These are phyloP conservation scores for Pholiota molesta DNA, from an alignment of 768 basidiomycete species.

Conservation along the genomic window DNA sequence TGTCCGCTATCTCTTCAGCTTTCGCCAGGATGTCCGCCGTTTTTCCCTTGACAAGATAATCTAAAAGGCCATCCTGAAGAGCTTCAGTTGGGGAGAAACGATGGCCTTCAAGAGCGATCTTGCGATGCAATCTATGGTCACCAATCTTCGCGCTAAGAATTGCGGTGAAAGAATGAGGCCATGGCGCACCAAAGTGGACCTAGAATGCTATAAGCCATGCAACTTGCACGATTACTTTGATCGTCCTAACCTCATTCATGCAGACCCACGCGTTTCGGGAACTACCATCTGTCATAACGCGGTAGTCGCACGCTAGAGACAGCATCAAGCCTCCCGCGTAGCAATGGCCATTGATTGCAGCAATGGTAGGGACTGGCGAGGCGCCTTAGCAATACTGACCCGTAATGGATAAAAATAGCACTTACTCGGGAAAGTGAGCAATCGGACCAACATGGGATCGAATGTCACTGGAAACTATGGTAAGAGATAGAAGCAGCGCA, in stretches of 20 bases:
- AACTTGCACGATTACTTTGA: neutral
- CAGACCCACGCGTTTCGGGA: constrained; percentile 81
- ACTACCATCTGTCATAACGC: constrained; percentile 84
- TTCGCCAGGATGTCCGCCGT: constrained; percentile 62
- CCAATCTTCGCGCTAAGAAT: constrained; percentile 69
- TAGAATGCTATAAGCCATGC: constrained; percentile 26
- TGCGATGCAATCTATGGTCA: constrained; percentile 59
- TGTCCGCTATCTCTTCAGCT: constrained; percentile 64
- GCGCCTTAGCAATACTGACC: neutral
- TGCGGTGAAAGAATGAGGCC: constrained; percentile 73
- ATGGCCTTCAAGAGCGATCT: constrained; percentile 80
- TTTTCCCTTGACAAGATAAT: constrained; percentile 65
- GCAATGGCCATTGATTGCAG: constrained; percentile 83
- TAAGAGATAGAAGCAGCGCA: constrained; percentile 4
- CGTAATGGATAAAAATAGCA: constrained; percentile 11
- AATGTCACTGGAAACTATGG: constrained; percentile 54
- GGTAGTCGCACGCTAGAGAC: constrained; percentile 83
- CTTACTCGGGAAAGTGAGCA: constrained; percentile 80
- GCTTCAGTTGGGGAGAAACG: constrained; percentile 78
- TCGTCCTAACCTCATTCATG: constrained; percentile 83
- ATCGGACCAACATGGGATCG: constrained; percentile 69
- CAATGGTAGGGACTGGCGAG: constrained; percentile 71
- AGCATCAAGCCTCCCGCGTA: constrained; percentile 86
- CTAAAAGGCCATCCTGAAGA: constrained; percentile 65
- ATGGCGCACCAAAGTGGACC: constrained; percentile 82